Evolutionary conservation across 441 rosid genomes (phyloP), one percentile per base, ranked within the genome.

Genomic region (Pelargonium myrrhifolium): DNA sequence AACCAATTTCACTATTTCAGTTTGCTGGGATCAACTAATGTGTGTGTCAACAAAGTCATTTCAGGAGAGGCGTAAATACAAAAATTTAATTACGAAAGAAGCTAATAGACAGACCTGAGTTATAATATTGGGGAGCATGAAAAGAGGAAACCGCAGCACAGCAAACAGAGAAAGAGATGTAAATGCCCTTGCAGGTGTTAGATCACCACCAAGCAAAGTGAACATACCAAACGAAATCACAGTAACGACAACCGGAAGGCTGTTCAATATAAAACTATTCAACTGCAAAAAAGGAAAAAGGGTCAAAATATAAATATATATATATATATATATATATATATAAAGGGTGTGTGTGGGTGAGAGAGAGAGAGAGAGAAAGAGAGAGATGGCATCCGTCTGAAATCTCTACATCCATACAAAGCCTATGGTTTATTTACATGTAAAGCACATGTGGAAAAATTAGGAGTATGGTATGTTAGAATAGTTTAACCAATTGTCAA

Each of bases 171-270:
- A 92, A 62, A 96, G 89, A 43, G 98, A 81, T 49, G 98, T 96
- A 80, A 96, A 96, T 78, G 99, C 99, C 85, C 93, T 85, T 42
- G 99, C 89, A 78, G 99, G 99, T 78, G 99, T 93, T 79, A 93
- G 84, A 83, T 93, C 83, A 72, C 99, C 99, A 68, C 99, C 99
- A 74, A 96, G 97, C 80, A 96, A 74, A 71, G 99, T 88, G 85
- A 86, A 96, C 84, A 90, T 71, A 56, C 97, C 97, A 80, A 96
- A 96, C 68, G 99, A 90, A 68, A 86, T 71, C 76, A 90, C 97
- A 68, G 98, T 90, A 77, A 93, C 98, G 77, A 88, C 63, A 67
- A 96, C 97, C 17, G 99, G 98, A 67, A 88, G 75, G 84, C 96
- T 88, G 80, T 90, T 93, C 64, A 96, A 83, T 53, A 96, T 72